A percentile compares a stretch with the other conserved stretches of the same genome.
phyloP scores from a whole-genome alignment of 2,329 filamentous ascomycete genomes.

The Chrysoporthe cubensis region DNA sequence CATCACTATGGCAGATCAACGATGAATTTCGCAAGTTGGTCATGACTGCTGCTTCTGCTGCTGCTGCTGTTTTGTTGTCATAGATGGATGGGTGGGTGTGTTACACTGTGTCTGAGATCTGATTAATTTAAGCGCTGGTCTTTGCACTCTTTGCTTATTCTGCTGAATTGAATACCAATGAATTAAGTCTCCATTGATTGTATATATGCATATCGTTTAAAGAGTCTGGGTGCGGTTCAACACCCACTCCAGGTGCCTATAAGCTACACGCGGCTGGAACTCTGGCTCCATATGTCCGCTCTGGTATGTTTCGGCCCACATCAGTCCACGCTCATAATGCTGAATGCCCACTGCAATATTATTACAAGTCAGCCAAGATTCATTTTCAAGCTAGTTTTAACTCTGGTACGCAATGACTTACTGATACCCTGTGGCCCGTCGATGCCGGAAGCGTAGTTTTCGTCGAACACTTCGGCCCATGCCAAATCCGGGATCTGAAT shows the following conservation, averaged over 20 bases:
- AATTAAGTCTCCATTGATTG: background rate
- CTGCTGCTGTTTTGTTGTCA: no score
- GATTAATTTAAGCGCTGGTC: no score
- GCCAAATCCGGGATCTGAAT: slow-evolving; percentile 17
- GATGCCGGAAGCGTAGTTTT: background rate
- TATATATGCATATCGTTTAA: background rate
- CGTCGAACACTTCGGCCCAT: slow-evolving; percentile 1
- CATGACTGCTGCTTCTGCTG: no score
- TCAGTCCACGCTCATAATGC: slow-evolving; percentile 42
- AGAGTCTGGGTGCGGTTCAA: slow-evolving; percentile 27
- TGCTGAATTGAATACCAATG: no score
- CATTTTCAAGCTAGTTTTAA: slow-evolving; percentile 19
- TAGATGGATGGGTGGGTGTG: no score
- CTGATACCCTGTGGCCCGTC: slow-evolving; percentile 14
- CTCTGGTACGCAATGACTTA: background rate
- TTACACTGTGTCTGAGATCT: no score
- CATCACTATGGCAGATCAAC: no score
- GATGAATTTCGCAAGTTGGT: no score
- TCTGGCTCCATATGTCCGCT: slow-evolving; percentile 43
- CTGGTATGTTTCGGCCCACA: slow-evolving; percentile 42
- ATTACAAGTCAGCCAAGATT: slow-evolving; percentile 23
- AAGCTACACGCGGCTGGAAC: slow-evolving; percentile 39
- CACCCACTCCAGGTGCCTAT: slow-evolving; percentile 41
- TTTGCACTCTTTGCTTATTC: no score
- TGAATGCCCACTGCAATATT: slow-evolving; percentile 34